Evolutionary conservation across 163 green algal species (phyloP).

Genomic region (Chlorella variabilis): DNA sequence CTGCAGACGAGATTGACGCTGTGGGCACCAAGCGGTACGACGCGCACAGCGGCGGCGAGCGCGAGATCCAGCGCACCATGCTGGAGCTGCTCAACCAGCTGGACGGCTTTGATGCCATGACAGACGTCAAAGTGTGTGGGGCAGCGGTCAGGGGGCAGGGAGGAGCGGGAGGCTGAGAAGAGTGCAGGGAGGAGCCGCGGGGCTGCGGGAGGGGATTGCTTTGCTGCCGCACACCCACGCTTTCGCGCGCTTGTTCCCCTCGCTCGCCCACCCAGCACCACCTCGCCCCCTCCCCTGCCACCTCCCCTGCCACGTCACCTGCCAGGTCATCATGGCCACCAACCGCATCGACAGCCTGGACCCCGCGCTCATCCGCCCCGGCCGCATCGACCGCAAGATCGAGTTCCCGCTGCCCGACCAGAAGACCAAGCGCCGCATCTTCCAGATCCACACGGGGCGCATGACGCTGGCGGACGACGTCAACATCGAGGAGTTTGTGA

Average conservation of each 20-base stretch:
- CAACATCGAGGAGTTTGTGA: conserved; percentile 99
- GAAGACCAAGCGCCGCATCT: conserved; percentile 99
- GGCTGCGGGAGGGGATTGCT: too few species aligned
- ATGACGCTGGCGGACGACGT: conserved; percentile 94
- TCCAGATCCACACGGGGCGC: conserved; percentile 88
- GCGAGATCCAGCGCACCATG: conserved; percentile 99
- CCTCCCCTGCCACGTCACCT: not conserved
- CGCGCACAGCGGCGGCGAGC: conserved; percentile 89
- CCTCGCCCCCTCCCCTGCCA: too few species aligned
- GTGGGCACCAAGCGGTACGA: conserved; percentile 99
- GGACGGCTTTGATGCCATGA: conserved; percentile 96
- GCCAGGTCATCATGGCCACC: conserved; percentile 98
- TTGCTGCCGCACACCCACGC: not conserved
- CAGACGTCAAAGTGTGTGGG: conserved; percentile 91
- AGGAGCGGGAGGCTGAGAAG: too few species aligned
- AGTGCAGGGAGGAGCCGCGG: too few species aligned
- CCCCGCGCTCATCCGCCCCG: conserved; percentile 95
- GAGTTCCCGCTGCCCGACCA: conserved; percentile 98
- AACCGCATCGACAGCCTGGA: conserved; percentile 99
- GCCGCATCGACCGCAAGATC: conserved; percentile 97
- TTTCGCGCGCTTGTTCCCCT: too few species aligned
- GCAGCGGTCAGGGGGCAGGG: too few species aligned
- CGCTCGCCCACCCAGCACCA: too few species aligned
- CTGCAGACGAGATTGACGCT: conserved; percentile 98
- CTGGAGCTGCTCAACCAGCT: conserved; percentile 99